Base-by-base conservation (phyloP, 257 asterid genomes). In the Petrea volubilis region DNA sequence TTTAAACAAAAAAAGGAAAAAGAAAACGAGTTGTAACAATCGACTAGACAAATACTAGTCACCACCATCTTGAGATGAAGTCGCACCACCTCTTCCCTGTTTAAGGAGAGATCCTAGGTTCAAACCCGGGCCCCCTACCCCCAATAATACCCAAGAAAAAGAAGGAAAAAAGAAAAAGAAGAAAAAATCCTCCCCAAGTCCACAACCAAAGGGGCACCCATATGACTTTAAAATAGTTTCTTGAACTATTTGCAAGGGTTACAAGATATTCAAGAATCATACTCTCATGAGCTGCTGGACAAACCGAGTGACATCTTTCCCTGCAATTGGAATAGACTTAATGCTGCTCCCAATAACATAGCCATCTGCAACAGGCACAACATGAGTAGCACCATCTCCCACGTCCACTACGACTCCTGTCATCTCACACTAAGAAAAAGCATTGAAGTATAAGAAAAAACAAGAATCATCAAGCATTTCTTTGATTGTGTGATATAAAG, bases 361-460 rank as follows among this genome's bases (percentile, higher is more conserved):
- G 77, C 99, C 99, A 44, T 94, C 97, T 27, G 98, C 97, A 75
- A 94, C 97, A 69, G 99, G 97, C 77, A 94, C 99, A 64, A 91
- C 88, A 74, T 94, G 99, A 41, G 97, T 86, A 84, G 96, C 99
- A 62, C 99, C 99, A 86, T 94, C 99, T 57, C 97, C 98, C 74
- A 90, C 81, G 73, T 94, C 99, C 74, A 94, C 90, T 64, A 94
- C 99, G 60, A 94, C 93, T 49, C 97, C 99, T 60, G 99, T 94
- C 99, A 91, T 94, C 93, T 94, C 97, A 84, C 98, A 89, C 98
- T 94, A 82, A 74, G 59, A 47, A 47, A 47, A 79, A 72, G 75
- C 64, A 70, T 50, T 74, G 71, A 57, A 58, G 14, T 58, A 75
- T 74, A 78, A 67, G 78, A 76, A 79, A 72, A 41, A 28, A 60